Conservation (phyloP, 2,329 filamentous ascomycete genomes). For the Diaporthe nobilis region DNA sequence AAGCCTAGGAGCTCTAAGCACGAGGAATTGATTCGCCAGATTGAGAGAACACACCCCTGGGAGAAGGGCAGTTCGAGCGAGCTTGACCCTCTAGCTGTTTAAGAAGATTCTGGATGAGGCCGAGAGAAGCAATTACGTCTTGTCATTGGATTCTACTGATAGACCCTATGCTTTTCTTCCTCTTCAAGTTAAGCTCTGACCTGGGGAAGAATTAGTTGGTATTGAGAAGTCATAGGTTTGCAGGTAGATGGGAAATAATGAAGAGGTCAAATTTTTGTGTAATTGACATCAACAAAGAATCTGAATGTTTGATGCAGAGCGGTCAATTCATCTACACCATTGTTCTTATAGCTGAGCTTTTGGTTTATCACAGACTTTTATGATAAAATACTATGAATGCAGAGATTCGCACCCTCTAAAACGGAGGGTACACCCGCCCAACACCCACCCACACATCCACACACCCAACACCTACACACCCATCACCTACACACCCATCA, state of each 20-base stretch:
- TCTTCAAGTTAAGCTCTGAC: background rate
- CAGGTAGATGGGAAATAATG: background rate
- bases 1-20: slow-evolving; percentile 47
- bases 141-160: too few relatives aligned
- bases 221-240: background rate
- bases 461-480: too few relatives aligned
- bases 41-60: slow-evolving; percentile 45
- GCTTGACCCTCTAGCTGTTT: slow-evolving; percentile 4
- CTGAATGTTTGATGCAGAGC: background rate
- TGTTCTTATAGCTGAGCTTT: too few relatives aligned
- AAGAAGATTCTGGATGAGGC: background rate
- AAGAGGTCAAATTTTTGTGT: background rate
- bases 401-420: too few relatives aligned
- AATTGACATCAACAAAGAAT: background rate
- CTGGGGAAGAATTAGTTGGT: background rate
- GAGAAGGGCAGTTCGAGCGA: slow-evolving; percentile 40
- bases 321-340: too few relatives aligned
- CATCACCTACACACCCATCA: too few relatives aligned
- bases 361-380: too few relatives aligned
- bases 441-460: too few relatives aligned
- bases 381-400: too few relatives aligned
- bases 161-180: too few relatives aligned
- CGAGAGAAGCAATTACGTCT: too few relatives aligned
- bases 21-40: slow-evolving; percentile 45
- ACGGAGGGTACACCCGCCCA: too few relatives aligned